A percentile compares a stretch with the other conserved stretches of the same genome.
Evolutionary conservation across 2,329 filamentous ascomycete genomes (phyloP).

Genomic region (Penicillium sp.): DNA sequence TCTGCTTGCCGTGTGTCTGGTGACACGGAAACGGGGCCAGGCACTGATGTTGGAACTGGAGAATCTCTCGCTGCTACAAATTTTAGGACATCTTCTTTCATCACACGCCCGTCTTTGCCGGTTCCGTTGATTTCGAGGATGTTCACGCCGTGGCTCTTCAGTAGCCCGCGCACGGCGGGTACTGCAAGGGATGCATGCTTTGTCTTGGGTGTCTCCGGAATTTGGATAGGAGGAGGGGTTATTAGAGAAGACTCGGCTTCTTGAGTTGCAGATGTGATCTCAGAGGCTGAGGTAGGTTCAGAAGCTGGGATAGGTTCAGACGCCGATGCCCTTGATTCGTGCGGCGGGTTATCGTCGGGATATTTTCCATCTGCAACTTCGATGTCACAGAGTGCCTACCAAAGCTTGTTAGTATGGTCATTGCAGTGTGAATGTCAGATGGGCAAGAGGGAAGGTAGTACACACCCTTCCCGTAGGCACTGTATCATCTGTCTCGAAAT

Average conservation of each 20-base stretch:
- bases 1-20: slow-evolving; percentile 61
- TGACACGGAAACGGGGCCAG: slow-evolving; percentile 30
- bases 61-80: slow-evolving; percentile 49
- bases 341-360: slow-evolving; percentile 53
- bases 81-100: slow-evolving; percentile 86
- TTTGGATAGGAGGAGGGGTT: slow-evolving; percentile 8
- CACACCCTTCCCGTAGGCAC: slow-evolving; percentile 78
- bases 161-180: slow-evolving; percentile 84
- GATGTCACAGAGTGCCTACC: slow-evolving; percentile 83
- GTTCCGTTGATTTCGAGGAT: slow-evolving; percentile 79
- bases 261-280: slow-evolving; percentile 12
- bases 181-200: slow-evolving; percentile 78
- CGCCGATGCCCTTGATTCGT: slow-evolving; percentile 29
- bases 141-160: slow-evolving; percentile 74
- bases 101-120: slow-evolving; percentile 83
- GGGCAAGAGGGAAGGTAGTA: background rate
- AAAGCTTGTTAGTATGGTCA: slow-evolving; percentile 12
- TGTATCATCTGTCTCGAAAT: slow-evolving; percentile 96
- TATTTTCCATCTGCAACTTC: slow-evolving; percentile 80
- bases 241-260: slow-evolving; percentile 18
- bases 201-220: slow-evolving; percentile 38
- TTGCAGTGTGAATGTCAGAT: background rate
- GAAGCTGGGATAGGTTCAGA: slow-evolving; percentile 20
- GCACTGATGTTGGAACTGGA: slow-evolving; percentile 43
- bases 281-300: slow-evolving; percentile 18